Evolutionary conservation across 202 grass and related monocot genomes (phyloP), one percentile per base, ranked within the genome.

Genomic region (Dendrocalamus latiflorus): DNA sequence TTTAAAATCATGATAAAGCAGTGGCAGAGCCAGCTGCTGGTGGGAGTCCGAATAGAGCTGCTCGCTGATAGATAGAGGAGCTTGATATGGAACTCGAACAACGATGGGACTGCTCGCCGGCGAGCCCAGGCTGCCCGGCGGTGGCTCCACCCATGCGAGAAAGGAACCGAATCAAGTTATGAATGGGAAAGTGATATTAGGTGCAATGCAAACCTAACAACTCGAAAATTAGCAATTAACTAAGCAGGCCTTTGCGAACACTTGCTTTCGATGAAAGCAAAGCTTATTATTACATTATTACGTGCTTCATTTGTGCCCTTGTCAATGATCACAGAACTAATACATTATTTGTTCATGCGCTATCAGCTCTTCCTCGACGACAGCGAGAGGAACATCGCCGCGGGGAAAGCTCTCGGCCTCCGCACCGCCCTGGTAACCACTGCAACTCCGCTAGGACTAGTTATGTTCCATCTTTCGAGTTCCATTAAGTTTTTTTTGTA

Each of bases 311-410:
- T 66, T 42, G 42, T 53, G 7, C 11, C 6, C 53, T 22, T 49
- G 28, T 10, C 16, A 66, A 14, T 4, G 20, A 49, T 14, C 13
- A 25, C 2, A 45, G 49, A 45, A 62, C 22, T 69, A 73, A 20
- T 72, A 10, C 25, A 3, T 20, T 1, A 68, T 71, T 47, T 53
- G 30, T 6, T 57, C 30, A 8, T 70, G 51, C 53, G 86, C 28
- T 76, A 5, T 79, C 92, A 98, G 95, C 85, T 98, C 57, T 98
- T 98, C 86, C 84, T 98, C 0, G 95, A 98, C 80, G 95, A 98
- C 69, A 98, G 48, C 72, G 95, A 95, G 89, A 93, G 95, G 91
- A 98, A 98, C 84, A n/a, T n/a, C n/a, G n/a, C n/a, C n/a, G n/a
- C n/a, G n/a, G n/a, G n/a, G n/a, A n/a, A n/a, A n/a, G n/a, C n/a